Base-by-base conservation (phyloP, 2,329 filamentous ascomycete species). In the Curvularia sp. region DNA sequence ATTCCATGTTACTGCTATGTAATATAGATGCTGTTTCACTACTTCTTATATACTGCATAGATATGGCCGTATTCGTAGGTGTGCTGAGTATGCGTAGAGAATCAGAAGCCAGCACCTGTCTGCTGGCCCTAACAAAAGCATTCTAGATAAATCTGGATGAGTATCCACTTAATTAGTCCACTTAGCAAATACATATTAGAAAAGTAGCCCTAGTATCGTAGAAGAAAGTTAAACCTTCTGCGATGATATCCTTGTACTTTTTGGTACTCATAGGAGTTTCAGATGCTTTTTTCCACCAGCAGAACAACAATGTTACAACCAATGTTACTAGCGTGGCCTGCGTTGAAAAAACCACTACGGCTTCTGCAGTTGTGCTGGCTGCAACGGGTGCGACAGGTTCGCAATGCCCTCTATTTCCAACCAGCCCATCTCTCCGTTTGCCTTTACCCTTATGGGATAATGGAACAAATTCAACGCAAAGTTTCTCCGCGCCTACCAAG, bases 351-450 rank as follows among this genome's bases (percentile, higher is more conserved):
- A 34, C 54, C 5, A 60, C 39, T 19, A 52, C 23, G 5, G 39
- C 34, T 55, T 52, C 39, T 27, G 42, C 18, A 38, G 55, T 49
- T 25, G 25, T 45, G n/a, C 43, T 34, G 10, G 23, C n/a, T 47
- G 42, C 15, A 47, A 46, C 12, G 7, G 18, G 19, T 53, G 43
- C 42, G 30, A 57, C 34, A 57, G 23, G 46, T 46, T 60, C 41
- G 5, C 32, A 57, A 41, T n/a, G 46, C 50, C 25, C n/a, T 52
- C 12, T 60, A 21, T 60, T 60, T 27, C 57, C 23, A 48, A 59
- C 50, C 15, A 62, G 48, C 53, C 53, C 18, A 47, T 57, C 46
- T 45, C 42, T 62, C 39, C 27, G n/a, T 46, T 54, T 59, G 23
- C 25, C 49, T 34, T 15, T 54, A 55, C 56, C 46, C 15, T 47